Conservation (phyloP, 305 asterid genomes). For the Ilex paraguariensis region DNA sequence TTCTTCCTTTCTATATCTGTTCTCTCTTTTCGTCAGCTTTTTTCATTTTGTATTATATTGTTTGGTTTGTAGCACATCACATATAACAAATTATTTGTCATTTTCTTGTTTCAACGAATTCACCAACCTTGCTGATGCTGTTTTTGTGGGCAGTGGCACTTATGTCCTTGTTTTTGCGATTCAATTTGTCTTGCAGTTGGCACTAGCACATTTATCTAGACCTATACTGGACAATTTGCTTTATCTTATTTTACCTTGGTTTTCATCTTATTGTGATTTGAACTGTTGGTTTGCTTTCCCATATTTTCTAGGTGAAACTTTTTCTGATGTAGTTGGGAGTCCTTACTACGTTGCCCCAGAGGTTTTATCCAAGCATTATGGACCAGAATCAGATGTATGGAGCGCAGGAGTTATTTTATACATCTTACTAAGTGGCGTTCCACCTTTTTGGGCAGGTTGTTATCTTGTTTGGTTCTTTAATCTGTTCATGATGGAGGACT, state of each 20-base stretch:
- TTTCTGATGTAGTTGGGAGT: constrained; percentile 89
- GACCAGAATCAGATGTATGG: constrained; percentile 94
- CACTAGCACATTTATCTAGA: no score
- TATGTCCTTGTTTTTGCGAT: no score
- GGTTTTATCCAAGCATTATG: constrained; percentile 82
- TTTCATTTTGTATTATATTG: background rate
- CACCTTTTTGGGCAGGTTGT: constrained; percentile 93
- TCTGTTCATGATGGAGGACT: background rate
- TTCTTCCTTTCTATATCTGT: background rate
- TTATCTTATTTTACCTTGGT: background rate
- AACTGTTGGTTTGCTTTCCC: constrained; percentile 5
- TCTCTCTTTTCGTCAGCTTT: constrained; percentile 1
- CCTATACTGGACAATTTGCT: background rate
- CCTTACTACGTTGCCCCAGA: constrained; percentile 98
- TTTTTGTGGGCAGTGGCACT: no score
- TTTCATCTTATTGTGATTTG: background rate
- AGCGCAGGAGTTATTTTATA: constrained; percentile 93
- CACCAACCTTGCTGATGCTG: no score
- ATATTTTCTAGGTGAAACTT: constrained; percentile 53
- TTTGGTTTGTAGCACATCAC: background rate
- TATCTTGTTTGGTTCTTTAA: constrained; percentile 3
- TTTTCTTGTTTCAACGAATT: no score
- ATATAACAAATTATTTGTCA: no score
- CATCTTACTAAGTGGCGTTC: constrained; percentile 94
- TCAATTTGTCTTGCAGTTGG: no score